A percentile compares a stretch with the other conserved stretches of the same genome.
Evolutionary conservation across 768 basidiomycete genomes (phyloP).

Genomic region (Hypsizygus marmoreus): DNA sequence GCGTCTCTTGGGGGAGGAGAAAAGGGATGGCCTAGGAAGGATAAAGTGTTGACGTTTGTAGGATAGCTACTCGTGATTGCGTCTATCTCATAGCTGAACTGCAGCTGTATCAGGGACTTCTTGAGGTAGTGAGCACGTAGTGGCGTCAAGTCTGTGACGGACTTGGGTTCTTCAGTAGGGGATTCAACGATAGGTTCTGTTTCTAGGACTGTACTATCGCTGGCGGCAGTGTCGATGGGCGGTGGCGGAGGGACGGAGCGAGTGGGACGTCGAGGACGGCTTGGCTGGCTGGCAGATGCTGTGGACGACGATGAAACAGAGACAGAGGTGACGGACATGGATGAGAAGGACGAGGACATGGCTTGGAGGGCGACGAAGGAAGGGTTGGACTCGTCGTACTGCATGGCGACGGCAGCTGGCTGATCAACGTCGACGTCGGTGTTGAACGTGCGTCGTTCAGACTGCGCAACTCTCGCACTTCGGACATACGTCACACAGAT

Average conservation of each 20-base stretch:
- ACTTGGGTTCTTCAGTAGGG: slow-evolving; percentile 2
- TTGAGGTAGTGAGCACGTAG: slow-evolving; percentile 97
- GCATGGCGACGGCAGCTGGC: too few species aligned
- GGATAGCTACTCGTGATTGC: slow-evolving; percentile 53
- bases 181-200: slow-evolving; percentile 3
- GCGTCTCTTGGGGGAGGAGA: slow-evolving; percentile 63
- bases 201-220: slow-evolving; percentile 2
- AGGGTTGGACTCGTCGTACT: not conserved
- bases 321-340: not conserved
- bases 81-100: slow-evolving; percentile 80
- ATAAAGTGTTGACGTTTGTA: slow-evolving; percentile 65
- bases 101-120: slow-evolving; percentile 88
- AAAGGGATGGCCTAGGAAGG: slow-evolving; percentile 90
- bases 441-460: slow-evolving; percentile 9
- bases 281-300: not conserved
- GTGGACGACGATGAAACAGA: not conserved
- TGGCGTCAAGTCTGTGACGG: slow-evolving; percentile 61
- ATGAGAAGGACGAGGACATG: slow-evolving; percentile 6
- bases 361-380: not conserved
- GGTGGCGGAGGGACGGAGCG: slow-evolving; percentile 17
- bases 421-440: slow-evolving; percentile 5
- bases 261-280: slow-evolving; percentile 18
- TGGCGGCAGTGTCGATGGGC: not conserved
- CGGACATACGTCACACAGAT: slow-evolving; percentile 16
- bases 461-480: not conserved